Percentiles rank a stretch among this genome's conserved stretches.
Conservation (phyloP, 2,329 filamentous ascomycete species). For the Fonsecaea pedrosoi region DNA sequence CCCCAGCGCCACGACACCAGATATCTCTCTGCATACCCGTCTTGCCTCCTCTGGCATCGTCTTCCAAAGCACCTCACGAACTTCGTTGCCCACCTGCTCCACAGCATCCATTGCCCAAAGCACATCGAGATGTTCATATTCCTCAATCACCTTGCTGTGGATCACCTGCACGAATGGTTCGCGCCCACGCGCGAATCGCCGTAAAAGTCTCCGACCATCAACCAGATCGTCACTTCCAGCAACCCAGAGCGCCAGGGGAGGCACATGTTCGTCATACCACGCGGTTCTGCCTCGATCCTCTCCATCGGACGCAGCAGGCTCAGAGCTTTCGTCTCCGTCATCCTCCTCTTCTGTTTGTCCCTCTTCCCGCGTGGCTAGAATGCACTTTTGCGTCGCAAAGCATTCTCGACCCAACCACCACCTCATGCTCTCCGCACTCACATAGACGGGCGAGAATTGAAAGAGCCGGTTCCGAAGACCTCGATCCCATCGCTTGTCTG, state of each 20-base stretch:
- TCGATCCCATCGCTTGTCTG: conserved; percentile 82
- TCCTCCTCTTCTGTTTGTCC: conserved; percentile 65
- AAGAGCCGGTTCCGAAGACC: conserved; percentile 82
- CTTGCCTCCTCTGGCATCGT: conserved; percentile 66
- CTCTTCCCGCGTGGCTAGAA: conserved; percentile 78
- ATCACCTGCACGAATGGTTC: conserved; percentile 84
- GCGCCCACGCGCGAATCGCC: conserved; percentile 74
- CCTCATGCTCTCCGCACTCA: conserved; percentile 86
- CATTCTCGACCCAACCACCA: conserved; percentile 94
- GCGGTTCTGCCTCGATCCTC: conserved; percentile 54
- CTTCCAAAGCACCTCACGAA: conserved; percentile 83
- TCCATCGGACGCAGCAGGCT: conserved; percentile 21
- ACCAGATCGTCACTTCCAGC: conserved; percentile 83
- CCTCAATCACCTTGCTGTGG: conserved; percentile 80
- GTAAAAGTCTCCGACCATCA: conserved; percentile 76
- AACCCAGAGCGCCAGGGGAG: conserved; percentile 88
- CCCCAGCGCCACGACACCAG: conserved; percentile 59
- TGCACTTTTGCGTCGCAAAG: conserved; percentile 84
- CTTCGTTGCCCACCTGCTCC: conserved; percentile 79
- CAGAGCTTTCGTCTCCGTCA: conserved; percentile 30
- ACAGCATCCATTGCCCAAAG: conserved; percentile 92
- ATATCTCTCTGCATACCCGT: conserved; percentile 67
- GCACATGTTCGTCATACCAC: conserved; percentile 82
- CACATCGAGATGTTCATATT: conserved; percentile 92
- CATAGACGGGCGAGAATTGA: conserved; percentile 89